Conservation (phyloP, 495 filamentous ascomycete species). For the Hyaloscypha hepaticicola region DNA sequence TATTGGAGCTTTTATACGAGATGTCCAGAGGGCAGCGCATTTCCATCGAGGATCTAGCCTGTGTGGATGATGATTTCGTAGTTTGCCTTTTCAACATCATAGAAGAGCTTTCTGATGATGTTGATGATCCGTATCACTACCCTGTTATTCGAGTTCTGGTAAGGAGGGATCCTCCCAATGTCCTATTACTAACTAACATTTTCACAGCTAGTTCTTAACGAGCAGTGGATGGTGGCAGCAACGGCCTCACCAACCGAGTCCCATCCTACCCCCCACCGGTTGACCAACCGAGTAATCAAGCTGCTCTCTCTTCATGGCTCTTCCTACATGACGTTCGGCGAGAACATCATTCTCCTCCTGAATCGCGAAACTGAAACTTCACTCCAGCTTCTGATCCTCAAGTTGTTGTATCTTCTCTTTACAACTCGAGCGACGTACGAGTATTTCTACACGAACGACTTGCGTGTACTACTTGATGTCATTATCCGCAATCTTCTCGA, state of each 20-base stretch:
- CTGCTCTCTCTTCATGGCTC: slow-evolving; percentile 75
- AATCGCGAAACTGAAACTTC: slow-evolving; percentile 95
- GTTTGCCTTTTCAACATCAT: slow-evolving; percentile 83
- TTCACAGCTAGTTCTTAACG: slow-evolving; percentile 87
- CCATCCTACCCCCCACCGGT: slow-evolving; percentile 48
- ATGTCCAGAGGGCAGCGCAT: slow-evolving; percentile 92
- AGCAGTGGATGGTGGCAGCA: slow-evolving; percentile 91
- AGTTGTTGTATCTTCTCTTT: slow-evolving; percentile 92
- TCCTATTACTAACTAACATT: slow-evolving; percentile 24
- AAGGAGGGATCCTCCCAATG: slow-evolving; percentile 30
- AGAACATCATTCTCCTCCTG: slow-evolving; percentile 93
- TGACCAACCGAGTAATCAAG: slow-evolving; percentile 94
- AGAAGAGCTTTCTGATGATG: slow-evolving; percentile 85
- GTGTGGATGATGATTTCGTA: slow-evolving; percentile 82
- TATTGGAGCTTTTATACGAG: slow-evolving; percentile 92
- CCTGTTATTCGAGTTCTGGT: slow-evolving; percentile 91
- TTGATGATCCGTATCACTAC: slow-evolving; percentile 94
- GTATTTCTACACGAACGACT: slow-evolving; percentile 98
- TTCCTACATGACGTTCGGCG: slow-evolving; percentile 89
- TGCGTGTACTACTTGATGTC: slow-evolving; percentile 92
- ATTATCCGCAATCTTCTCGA: slow-evolving; percentile 95
- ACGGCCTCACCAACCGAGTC: slow-evolving; percentile 52
- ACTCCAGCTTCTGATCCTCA: slow-evolving; percentile 89
- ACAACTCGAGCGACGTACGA: slow-evolving; percentile 88
- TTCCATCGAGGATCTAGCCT: slow-evolving; percentile 72